Base-by-base conservation (phyloP, 345 rosid species). In the Firmiana major region DNA sequence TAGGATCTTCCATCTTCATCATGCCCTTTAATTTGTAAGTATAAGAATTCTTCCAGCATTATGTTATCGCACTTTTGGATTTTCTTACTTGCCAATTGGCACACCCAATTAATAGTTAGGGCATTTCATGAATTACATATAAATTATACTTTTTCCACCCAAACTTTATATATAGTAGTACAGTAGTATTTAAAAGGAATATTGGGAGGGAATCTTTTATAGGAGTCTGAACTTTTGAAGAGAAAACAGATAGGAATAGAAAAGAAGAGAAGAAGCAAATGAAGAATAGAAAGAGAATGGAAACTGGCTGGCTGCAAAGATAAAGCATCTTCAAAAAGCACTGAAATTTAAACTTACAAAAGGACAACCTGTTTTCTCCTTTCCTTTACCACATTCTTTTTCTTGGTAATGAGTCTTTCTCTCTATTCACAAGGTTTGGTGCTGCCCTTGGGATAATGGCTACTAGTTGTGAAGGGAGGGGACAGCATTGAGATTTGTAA, bases 201-300 rank as follows among this genome's bases (percentile, higher is more conserved):
- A 40, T 58, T 40, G 31, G 38, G 16, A 5, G 66, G 79, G 82
- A 84, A 83, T 84, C 87, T 83, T 86, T 82, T 75, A 82, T 85
- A 12, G 85, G 79, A 85, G 85, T 81, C 81, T 77, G 90, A 81
- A 71, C 62, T 34, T 34, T 36, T 71, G 63, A 71, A 53, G 48
- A 71, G 19, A 53, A 26, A 69, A 49, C 73, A 71, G 17, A 71
- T 10, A 9, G 58, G 75, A 71, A 71, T 73, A 85, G 81, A 83
- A 63, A 79, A 15, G 73, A 68, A 68, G 24, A 31, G 34, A 31
- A 45, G 31, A 68, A 49, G 42, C 42, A 70, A 71, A 51, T 38
- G 84, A 85, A 85, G 86, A 84, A 84, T 81, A 63, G 81, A 83
- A 84, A 84, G 86, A 83, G 89, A 88, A 84, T 85, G 87, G 89